Percentiles rank a stretch among this genome's conserved stretches.
These are phyloP conservation scores for Podaxis sp. DNA, from an alignment of 768 basidiomycete genomes.

Conservation along the genomic window DNA sequence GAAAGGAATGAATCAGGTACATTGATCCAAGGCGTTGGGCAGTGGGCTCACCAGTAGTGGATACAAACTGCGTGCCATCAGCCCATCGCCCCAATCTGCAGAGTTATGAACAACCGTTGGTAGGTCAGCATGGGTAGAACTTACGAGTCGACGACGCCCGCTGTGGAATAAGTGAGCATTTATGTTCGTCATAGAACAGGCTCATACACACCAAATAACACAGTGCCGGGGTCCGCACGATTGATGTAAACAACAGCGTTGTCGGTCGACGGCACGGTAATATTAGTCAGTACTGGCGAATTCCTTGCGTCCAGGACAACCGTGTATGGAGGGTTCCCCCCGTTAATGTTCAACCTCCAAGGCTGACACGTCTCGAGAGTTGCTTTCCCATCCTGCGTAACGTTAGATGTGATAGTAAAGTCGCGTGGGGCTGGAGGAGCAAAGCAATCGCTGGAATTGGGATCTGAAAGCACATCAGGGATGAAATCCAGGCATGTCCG, in stretches of 20 bases:
- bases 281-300: constrained; percentile 39
- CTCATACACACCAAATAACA: constrained; percentile 37
- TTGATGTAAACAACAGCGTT: constrained; percentile 42
- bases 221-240: constrained; percentile 32
- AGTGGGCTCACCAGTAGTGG: constrained; percentile 24
- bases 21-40: not conserved
- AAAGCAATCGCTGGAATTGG: constrained; percentile 32
- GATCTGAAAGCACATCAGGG: constrained; percentile 21
- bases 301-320: constrained; percentile 36
- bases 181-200: constrained; percentile 1
- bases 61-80: constrained; percentile 27
- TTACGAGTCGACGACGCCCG: constrained; percentile 40
- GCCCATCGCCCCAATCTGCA: constrained; percentile 42
- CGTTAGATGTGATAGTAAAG: constrained; percentile 36
- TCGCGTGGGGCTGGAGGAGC: constrained; percentile 19
- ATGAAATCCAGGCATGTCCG: not conserved
- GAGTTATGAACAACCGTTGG: not conserved
- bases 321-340: constrained; percentile 43
- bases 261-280: constrained; percentile 34
- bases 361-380: constrained; percentile 41
- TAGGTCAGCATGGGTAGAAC: constrained; percentile 18
- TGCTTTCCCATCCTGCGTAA: constrained; percentile 25
- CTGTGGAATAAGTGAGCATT: constrained; percentile 23
- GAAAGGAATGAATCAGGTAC: not conserved
- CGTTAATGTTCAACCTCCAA: constrained; percentile 44